These are phyloP conservation scores for Mollisiaceae sp. DNA, from an alignment of 2,329 filamentous ascomycete species.

Conservation along the genomic window DNA sequence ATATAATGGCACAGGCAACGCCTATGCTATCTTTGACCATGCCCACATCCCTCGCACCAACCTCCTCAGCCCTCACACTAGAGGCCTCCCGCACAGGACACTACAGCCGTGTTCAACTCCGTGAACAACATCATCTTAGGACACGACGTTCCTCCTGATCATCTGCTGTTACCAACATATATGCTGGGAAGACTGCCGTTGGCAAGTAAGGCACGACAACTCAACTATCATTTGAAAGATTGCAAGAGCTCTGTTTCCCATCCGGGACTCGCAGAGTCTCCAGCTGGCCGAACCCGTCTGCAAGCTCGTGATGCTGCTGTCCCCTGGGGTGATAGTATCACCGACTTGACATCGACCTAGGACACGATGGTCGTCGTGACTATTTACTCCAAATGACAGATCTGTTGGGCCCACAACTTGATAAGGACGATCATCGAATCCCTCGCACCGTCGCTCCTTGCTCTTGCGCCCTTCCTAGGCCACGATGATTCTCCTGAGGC, in stretches of 20 bases:
- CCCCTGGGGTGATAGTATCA: slow-evolving; percentile 69
- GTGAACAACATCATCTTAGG: slow-evolving; percentile 26
- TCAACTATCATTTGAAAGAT: too few species aligned
- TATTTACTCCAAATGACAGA: too few species aligned
- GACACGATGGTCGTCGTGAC: too few species aligned
- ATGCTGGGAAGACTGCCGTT: too few species aligned
- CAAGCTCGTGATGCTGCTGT: slow-evolving; percentile 75
- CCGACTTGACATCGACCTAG: slow-evolving; percentile 96
- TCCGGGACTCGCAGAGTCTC: slow-evolving; percentile 38
- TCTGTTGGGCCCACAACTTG: slow-evolving; percentile 65
- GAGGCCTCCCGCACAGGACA: slow-evolving; percentile 40
- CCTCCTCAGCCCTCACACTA: slow-evolving; percentile 41
- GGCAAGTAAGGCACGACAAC: too few species aligned
- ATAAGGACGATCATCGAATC: slow-evolving; percentile 70
- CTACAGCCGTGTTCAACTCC: slow-evolving; percentile 39
- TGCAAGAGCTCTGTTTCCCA: slow-evolving; percentile 17
- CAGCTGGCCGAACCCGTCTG: slow-evolving; percentile 57
- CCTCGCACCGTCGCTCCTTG: slow-evolving; percentile 81
- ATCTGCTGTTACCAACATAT: too few species aligned
- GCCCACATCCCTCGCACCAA: slow-evolving; percentile 43
- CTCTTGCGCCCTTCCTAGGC: too few species aligned
- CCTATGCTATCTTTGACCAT: slow-evolving; percentile 43
- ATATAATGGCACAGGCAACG: slow-evolving; percentile 43
- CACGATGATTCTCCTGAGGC: too few species aligned
- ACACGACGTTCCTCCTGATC: too few species aligned